Conservation (phyloP, 2,329 filamentous ascomycete species). For the Talaromyces sp. region DNA sequence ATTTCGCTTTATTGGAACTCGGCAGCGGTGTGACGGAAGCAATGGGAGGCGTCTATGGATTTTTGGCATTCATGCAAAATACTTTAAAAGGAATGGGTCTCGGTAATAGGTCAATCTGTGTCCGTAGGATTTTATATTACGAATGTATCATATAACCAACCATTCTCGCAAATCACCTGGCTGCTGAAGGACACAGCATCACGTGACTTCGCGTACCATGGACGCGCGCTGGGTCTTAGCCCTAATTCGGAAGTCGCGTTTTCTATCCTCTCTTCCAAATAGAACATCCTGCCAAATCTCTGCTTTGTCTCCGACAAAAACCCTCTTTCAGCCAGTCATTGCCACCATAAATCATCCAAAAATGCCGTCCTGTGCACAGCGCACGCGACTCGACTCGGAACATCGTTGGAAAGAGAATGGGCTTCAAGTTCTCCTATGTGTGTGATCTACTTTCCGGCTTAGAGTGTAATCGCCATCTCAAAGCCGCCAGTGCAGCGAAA, state of each 20-base stretch:
- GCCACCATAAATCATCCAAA: not conserved
- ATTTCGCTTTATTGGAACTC: not conserved
- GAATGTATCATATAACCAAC: not conserved
- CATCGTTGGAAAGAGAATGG: slow-evolving; percentile 30
- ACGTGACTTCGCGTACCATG: slow-evolving; percentile 36
- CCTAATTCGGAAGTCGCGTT: slow-evolving; percentile 10
- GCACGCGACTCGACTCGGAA: not conserved
- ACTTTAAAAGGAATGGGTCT: not conserved
- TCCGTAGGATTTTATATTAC: not conserved
- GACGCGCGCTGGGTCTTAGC: slow-evolving; percentile 21
- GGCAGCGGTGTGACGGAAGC: not conserved
- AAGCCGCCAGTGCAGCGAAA: slow-evolving; percentile 30
- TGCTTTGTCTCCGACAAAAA: not conserved
- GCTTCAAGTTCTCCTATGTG: slow-evolving; percentile 61
- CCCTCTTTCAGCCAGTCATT: not conserved
- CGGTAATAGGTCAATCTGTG: not conserved
- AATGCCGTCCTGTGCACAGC: slow-evolving; percentile 5
- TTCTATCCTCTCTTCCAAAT: not conserved
- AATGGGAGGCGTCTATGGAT: not conserved
- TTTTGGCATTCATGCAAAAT: slow-evolving; percentile 5
- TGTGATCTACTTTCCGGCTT: slow-evolving; percentile 71
- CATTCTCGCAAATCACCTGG: not conserved
- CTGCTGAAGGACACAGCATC: slow-evolving; percentile 13
- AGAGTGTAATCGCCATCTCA: slow-evolving; percentile 48
- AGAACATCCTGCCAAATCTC: not conserved